Percentiles rank a stretch among this genome's conserved stretches.
These are phyloP conservation scores for Trypanosoma scelopori DNA, from an alignment of 208 protist genomes.

Conservation along the genomic window DNA sequence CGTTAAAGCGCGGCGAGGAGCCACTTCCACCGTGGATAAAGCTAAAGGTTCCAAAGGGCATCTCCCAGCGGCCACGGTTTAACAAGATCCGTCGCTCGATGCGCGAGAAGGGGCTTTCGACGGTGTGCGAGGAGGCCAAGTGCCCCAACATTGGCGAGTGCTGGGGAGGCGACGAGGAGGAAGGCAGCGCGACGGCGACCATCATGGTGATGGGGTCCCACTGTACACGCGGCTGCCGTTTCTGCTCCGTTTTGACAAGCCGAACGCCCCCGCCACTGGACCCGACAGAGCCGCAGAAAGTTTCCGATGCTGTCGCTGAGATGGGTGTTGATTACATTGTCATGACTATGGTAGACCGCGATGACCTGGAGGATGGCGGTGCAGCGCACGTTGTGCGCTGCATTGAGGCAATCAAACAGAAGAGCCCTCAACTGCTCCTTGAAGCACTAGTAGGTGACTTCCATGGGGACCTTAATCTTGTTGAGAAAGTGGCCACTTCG, in stretches of 20 bases:
- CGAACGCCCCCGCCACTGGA: slow-evolving; percentile 94
- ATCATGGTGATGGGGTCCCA: slow-evolving; percentile 99
- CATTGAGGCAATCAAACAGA: slow-evolving; percentile 87
- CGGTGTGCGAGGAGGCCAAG: slow-evolving; percentile 94
- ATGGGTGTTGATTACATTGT: slow-evolving; percentile 99
- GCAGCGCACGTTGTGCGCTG: slow-evolving; percentile 92
- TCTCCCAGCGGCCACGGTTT: slow-evolving; percentile 76
- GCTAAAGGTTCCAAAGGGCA: slow-evolving; percentile 87
- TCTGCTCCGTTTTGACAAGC: slow-evolving; percentile 97
- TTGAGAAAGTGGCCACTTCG: slow-evolving; percentile 86
- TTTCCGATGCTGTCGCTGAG: slow-evolving; percentile 90
- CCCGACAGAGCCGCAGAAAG: slow-evolving; percentile 92
- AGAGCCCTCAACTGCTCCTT: slow-evolving; percentile 78
- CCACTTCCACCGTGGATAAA: slow-evolving; percentile 92
- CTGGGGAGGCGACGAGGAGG: slow-evolving; percentile 91
- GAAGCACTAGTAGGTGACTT: slow-evolving; percentile 98
- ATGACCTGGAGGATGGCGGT: slow-evolving; percentile 95
- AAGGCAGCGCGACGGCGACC: slow-evolving; percentile 93
- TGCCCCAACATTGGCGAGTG: slow-evolving; percentile 99
- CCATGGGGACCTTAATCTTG: slow-evolving; percentile 80
- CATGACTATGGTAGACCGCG: slow-evolving; percentile 97
- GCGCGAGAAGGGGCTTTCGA: slow-evolving; percentile 86
- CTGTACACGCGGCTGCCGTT: slow-evolving; percentile 98
- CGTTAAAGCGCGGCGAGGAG: slow-evolving; percentile 77
- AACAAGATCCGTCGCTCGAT: slow-evolving; percentile 79